Percentiles rank a stretch among this genome's conserved stretches.
These are phyloP conservation scores for Gloeopeniophorella convolvens DNA, from an alignment of 768 basidiomycete genomes.

Conservation along the genomic window DNA sequence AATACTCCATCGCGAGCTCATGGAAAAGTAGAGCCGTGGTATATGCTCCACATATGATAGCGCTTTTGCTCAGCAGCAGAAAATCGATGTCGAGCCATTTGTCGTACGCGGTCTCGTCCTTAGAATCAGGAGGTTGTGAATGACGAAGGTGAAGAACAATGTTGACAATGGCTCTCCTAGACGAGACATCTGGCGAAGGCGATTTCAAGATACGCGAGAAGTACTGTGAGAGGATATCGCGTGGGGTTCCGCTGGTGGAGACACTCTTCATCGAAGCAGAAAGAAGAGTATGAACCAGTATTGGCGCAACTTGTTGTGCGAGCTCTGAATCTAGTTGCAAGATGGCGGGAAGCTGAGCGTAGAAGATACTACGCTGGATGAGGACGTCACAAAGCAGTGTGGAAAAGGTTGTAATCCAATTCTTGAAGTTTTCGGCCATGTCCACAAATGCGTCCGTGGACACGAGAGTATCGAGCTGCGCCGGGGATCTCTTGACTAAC, in stretches of 20 bases:
- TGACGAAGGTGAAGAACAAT: constrained; percentile 75
- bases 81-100: constrained; percentile 81
- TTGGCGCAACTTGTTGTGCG: constrained; percentile 62
- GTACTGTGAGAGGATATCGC: constrained; percentile 40
- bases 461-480: constrained; percentile 36
- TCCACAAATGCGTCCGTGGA: constrained; percentile 31
- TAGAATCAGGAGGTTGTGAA: constrained; percentile 38
- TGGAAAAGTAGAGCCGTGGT: constrained; percentile 88
- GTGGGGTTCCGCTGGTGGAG: constrained; percentile 25
- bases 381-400: constrained; percentile 53
- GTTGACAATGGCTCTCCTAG: constrained; percentile 59
- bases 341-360: constrained; percentile 57
- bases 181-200: constrained; percentile 33
- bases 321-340: constrained; percentile 49
- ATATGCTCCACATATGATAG: constrained; percentile 75
- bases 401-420: constrained; percentile 59
- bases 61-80: constrained; percentile 60
- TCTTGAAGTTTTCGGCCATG: constrained; percentile 42
- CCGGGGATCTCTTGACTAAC: constrained; percentile 22
- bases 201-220: constrained; percentile 49
- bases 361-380: constrained; percentile 52
- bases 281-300: constrained; percentile 68
- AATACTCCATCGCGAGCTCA: constrained; percentile 64
- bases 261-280: constrained; percentile 18
- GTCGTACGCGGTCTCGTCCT: constrained; percentile 49